These are phyloP conservation scores for Fermentozyma sake DNA, from an alignment of 1,139 yeast genomes.

Conservation along the genomic window DNA sequence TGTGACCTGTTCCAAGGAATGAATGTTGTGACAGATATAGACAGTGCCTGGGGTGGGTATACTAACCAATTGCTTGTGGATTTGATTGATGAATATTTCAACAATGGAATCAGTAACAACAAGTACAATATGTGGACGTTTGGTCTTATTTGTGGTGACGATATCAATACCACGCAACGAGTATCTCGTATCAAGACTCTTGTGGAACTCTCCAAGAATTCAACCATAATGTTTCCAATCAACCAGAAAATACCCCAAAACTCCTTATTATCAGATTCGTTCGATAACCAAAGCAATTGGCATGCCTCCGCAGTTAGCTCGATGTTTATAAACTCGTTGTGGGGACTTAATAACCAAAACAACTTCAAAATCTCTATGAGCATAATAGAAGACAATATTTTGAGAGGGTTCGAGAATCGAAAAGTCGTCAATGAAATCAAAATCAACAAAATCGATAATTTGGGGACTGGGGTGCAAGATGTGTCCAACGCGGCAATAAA, in stretches of 20 bases:
- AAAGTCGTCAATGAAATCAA: constrained; percentile 34
- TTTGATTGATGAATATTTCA: constrained; percentile 67
- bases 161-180: constrained; percentile 3
- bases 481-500: constrained; percentile 14
- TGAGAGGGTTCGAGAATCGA: constrained; percentile 23
- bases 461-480: constrained; percentile 2
- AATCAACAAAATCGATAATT: constrained; percentile 9
- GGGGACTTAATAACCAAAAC: constrained; percentile 33
- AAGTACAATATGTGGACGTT: constrained; percentile 43
- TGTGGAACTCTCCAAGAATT: constrained; percentile 37
- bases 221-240: constrained; percentile 53
- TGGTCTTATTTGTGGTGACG: constrained; percentile 13
- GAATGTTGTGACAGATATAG: constrained; percentile 62
- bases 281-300: constrained; percentile 34
- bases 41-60: constrained; percentile 85
- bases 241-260: constrained; percentile 3
- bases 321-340: constrained; percentile 30
- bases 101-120: constrained; percentile 44
- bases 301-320: constrained; percentile 29
- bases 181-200: constrained; percentile 46
- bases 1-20: constrained; percentile 74
- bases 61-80: constrained; percentile 46
- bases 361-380: constrained; percentile 24
- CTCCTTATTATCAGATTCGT: constrained; percentile 3
- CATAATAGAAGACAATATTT: constrained; percentile 25